phyloP scores from a whole-genome alignment of 2,329 filamentous ascomycete genomes.

The Intubia oerlemansii region DNA sequence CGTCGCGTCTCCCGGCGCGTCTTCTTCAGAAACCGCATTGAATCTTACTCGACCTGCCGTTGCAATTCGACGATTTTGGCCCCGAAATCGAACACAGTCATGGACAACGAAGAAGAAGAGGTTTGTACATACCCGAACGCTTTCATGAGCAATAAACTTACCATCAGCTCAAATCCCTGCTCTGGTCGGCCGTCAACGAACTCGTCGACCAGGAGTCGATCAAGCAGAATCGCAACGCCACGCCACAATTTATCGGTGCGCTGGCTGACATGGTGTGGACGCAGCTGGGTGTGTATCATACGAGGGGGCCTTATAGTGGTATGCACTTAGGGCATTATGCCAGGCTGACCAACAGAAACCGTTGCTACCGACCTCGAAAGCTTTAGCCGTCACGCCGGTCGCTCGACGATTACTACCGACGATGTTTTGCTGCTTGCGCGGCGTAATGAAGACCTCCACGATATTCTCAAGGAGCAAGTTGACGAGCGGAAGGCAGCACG shows the following conservation, averaged over 20 bases:
- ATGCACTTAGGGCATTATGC: background rate
- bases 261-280: slow-evolving; percentile 74
- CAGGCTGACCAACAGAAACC: slow-evolving; percentile 21
- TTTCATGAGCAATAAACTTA: no score
- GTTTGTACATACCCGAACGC: no score
- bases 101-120: background rate
- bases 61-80: no score
- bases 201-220: slow-evolving; percentile 75
- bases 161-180: slow-evolving; percentile 62
- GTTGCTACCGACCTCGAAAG: slow-evolving; percentile 34
- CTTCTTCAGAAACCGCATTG: no score
- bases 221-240: slow-evolving; percentile 58
- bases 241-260: slow-evolving; percentile 74
- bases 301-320: slow-evolving; percentile 1
- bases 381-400: slow-evolving; percentile 53
- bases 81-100: no score
- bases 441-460: slow-evolving; percentile 67
- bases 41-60: no score
- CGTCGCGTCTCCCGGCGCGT: no score
- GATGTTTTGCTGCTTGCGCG: slow-evolving; percentile 77
- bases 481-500: slow-evolving; percentile 32
- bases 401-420: slow-evolving; percentile 59
- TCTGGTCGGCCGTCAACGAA: slow-evolving; percentile 69
- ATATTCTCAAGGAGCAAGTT: slow-evolving; percentile 48
- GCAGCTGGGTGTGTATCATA: slow-evolving; percentile 45